phyloP scores from a whole-genome alignment of 345 rosid genomes.

The Atalantia buxifolia region DNA sequence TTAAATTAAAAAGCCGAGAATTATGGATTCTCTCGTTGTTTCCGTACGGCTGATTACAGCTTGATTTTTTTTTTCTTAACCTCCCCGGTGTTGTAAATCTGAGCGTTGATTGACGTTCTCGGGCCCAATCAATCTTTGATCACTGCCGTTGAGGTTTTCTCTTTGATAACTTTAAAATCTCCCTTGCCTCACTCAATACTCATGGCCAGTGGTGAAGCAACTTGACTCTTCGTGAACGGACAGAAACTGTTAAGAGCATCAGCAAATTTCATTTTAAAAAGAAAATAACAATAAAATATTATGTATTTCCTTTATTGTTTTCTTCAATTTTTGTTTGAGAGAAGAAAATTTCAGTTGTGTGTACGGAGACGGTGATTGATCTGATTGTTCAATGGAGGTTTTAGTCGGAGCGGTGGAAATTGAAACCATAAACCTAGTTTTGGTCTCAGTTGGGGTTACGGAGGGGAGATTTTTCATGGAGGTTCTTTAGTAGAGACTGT shows the following conservation, averaged over 20 bases:
- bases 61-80: background rate
- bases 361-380: constrained; percentile 17
- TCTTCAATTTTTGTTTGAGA: background rate
- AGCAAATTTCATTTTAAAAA: too few species aligned
- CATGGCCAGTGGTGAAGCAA: constrained; percentile 17
- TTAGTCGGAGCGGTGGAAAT: background rate
- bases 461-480: constrained; percentile 29
- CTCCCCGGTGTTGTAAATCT: constrained; percentile 18
- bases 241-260: background rate
- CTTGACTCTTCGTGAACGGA: background rate
- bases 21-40: background rate
- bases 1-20: background rate
- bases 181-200: constrained; percentile 15
- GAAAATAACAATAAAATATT: background rate
- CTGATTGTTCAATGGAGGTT: constrained; percentile 6
- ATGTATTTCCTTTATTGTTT: background rate
- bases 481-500: constrained; percentile 30
- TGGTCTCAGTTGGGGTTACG: constrained; percentile 2
- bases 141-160: constrained; percentile 6
- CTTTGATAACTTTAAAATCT: background rate
- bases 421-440: constrained; percentile 14
- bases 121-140: constrained; percentile 10
- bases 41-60: background rate
- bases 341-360: background rate
- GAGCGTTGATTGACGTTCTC: constrained; percentile 1